A percentile compares a stretch with the other conserved stretches of the same genome.
Conservation (phyloP, 805 yeast genomes). For the Priceomyces fermenticarens region DNA sequence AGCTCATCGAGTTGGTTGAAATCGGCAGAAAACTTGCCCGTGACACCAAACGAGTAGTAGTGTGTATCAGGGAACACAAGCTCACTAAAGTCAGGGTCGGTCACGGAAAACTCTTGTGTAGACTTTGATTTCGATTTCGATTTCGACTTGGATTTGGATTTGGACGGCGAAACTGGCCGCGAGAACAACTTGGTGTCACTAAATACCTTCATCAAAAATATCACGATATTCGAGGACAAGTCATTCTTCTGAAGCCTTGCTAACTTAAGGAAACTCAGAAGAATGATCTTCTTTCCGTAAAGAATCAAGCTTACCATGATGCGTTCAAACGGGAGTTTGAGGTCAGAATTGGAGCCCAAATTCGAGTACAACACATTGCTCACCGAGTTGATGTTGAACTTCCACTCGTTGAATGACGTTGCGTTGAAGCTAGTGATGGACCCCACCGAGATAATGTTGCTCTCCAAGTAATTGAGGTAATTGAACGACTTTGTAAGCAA, state of each 20-base stretch:
- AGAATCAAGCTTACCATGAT: slow-evolving; percentile 31
- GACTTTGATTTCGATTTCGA: slow-evolving; percentile 13
- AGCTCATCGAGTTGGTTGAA: slow-evolving; percentile 34
- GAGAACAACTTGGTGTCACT: slow-evolving; percentile 35
- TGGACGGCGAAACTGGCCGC: slow-evolving; percentile 8
- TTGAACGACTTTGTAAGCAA: slow-evolving; percentile 40
- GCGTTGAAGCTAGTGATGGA: slow-evolving; percentile 29
- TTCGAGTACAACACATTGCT: slow-evolving; percentile 30
- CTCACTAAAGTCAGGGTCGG: slow-evolving; percentile 20
- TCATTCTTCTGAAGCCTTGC: slow-evolving; percentile 33
- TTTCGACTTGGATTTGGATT: slow-evolving; percentile 17
- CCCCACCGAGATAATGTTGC: slow-evolving; percentile 30
- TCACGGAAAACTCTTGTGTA: slow-evolving; percentile 7
- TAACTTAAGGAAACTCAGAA: slow-evolving; percentile 33
- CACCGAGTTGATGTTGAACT: slow-evolving; percentile 25
- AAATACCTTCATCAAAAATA: slow-evolving; percentile 35
- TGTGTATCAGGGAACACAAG: slow-evolving; percentile 46
- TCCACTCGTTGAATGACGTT: slow-evolving; percentile 24
- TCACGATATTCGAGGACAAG: slow-evolving; percentile 40
- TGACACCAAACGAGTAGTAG: slow-evolving; percentile 50
- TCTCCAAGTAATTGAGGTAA: slow-evolving; percentile 38
- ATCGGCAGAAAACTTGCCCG: slow-evolving; percentile 41
- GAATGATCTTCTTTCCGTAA: slow-evolving; percentile 34
- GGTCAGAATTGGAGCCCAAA: slow-evolving; percentile 12
- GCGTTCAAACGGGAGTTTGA: slow-evolving; percentile 20